phyloP scores from a whole-genome alignment of 352 stramenopile genomes.

The Globisporangium emineosum region DNA sequence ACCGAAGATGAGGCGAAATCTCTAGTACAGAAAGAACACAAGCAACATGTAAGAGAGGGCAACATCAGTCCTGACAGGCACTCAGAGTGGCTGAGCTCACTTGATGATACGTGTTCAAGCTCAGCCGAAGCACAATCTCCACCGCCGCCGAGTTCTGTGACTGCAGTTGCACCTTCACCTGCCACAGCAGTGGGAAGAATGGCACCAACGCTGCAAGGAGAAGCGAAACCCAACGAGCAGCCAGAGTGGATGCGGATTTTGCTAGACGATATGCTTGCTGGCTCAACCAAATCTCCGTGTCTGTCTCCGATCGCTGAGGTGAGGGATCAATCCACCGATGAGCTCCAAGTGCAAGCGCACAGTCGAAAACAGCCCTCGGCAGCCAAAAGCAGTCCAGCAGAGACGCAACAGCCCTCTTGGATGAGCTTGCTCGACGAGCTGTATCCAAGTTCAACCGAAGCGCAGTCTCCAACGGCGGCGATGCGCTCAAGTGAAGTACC shows the following conservation, averaged over 20 bases:
- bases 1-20: background rate
- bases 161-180: background rate
- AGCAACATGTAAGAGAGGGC: background rate
- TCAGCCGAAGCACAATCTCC: background rate
- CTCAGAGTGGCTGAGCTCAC: background rate
- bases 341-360: too few species aligned
- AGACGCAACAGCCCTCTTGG: background rate
- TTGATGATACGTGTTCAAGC: background rate
- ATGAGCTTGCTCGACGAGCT: conserved; percentile 5
- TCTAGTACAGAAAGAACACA: background rate
- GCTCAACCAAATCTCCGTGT: background rate
- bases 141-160: background rate
- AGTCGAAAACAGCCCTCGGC: background rate
- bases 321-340: background rate
- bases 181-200: background rate
- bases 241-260: conserved; percentile 10
- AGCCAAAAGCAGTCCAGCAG: background rate
- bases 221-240: background rate
- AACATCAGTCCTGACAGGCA: background rate
- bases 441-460: background rate
- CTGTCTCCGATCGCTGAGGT: background rate
- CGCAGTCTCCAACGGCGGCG: too few species aligned
- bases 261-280: conserved; percentile 1
- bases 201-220: background rate
- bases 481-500: background rate